Percentiles rank a stretch among this genome's conserved stretches.
These are phyloP conservation scores for Delphinella strobiligena DNA, from an alignment of 2,329 filamentous ascomycete genomes.

Conservation along the genomic window DNA sequence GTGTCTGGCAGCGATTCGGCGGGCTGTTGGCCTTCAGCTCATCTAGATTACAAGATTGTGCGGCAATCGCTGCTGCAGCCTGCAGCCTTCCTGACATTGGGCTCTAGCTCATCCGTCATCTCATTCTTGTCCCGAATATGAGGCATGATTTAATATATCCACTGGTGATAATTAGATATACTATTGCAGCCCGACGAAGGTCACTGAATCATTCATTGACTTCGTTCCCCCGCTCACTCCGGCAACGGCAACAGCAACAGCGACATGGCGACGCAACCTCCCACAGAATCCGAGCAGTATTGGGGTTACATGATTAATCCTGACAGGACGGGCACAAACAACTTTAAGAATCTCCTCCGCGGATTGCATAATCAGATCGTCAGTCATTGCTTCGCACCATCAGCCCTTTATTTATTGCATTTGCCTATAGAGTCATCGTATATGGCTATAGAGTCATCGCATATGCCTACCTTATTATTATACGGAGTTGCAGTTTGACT, in stretches of 20 bases:
- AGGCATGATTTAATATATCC: too few species aligned
- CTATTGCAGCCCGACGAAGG: too few species aligned
- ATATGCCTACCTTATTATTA: too few species aligned
- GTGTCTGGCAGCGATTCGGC: not conserved
- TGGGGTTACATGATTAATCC: constrained; percentile 39
- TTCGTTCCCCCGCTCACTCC: not conserved
- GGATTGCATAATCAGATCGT: constrained; percentile 37
- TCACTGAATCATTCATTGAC: not conserved
- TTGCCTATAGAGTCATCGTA: too few species aligned
- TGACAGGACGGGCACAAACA: constrained; percentile 39
- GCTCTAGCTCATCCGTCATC: too few species aligned
- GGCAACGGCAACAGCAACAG: not conserved
- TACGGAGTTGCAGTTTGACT: too few species aligned
- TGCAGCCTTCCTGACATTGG: not conserved
- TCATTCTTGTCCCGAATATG: too few species aligned
- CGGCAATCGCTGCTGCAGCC: not conserved
- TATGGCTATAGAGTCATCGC: too few species aligned
- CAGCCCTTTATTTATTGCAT: not conserved
- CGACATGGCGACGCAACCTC: too few species aligned
- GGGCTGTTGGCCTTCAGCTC: too few species aligned
- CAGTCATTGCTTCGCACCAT: too few species aligned
- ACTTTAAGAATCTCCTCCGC: constrained; percentile 32
- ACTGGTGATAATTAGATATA: too few species aligned
- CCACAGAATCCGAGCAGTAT: constrained; percentile 36
- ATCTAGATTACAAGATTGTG: not conserved